Evolutionary conservation across 371 early-diverging fungal genomes (phyloP).

Genomic region (Smittium culicis): DNA sequence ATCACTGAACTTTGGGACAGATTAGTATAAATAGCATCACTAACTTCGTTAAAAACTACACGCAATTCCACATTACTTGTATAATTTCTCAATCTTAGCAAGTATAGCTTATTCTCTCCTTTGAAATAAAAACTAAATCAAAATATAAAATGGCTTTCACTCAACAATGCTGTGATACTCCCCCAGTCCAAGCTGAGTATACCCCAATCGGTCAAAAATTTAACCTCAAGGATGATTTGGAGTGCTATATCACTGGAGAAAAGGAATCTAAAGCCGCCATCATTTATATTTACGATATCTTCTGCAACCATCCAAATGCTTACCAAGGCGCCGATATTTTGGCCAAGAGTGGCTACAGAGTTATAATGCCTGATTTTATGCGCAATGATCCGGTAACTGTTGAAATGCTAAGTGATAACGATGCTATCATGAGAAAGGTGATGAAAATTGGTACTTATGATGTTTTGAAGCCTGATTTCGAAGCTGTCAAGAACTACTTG

Average conservation of each 20-base stretch:
- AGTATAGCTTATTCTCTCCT: not conserved
- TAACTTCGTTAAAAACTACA: too few relatives aligned
- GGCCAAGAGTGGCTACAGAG: slow-evolving; percentile 40
- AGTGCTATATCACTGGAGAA: slow-evolving; percentile 29
- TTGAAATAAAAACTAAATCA: too few relatives aligned
- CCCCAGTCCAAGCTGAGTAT: slow-evolving; percentile 44
- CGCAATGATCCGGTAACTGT: slow-evolving; percentile 34
- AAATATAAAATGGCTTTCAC: slow-evolving; percentile 41
- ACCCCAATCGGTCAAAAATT: slow-evolving; percentile 35
- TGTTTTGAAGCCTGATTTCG: slow-evolving; percentile 25
- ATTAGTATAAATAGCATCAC: too few relatives aligned
- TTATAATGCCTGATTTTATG: slow-evolving; percentile 52
- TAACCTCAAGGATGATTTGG: slow-evolving; percentile 28
- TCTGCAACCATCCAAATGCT: slow-evolving; percentile 36
- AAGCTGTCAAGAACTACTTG: slow-evolving; percentile 29
- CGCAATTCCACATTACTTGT: too few relatives aligned
- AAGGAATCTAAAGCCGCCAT: slow-evolving; percentile 28
- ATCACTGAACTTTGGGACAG: too few relatives aligned
- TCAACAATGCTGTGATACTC: slow-evolving; percentile 44
- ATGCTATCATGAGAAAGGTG: slow-evolving; percentile 27
- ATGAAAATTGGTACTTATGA: slow-evolving; percentile 27
- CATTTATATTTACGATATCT: slow-evolving; percentile 34
- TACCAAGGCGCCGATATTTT: slow-evolving; percentile 51
- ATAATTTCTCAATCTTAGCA: too few relatives aligned
- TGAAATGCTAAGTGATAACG: slow-evolving; percentile 23